A percentile compares a stretch with the other conserved stretches of the same genome.
Conservation (phyloP, 1,284 basidiomycete genomes). For the Ceratobasidium sp. region DNA sequence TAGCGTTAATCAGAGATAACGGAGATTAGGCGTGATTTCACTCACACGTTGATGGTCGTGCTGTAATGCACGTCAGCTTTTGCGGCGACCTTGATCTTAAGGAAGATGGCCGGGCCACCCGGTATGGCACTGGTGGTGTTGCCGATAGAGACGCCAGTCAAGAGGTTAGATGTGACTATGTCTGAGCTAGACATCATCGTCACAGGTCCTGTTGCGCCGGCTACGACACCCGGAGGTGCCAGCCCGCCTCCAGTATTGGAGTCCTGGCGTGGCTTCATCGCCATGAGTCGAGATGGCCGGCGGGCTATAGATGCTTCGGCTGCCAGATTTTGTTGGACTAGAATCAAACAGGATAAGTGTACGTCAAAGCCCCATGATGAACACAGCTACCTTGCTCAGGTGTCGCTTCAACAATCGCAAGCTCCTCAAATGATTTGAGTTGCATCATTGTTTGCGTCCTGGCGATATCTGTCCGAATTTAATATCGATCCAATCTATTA, state of each 20-base stretch:
- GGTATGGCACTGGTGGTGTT: conserved; percentile 56
- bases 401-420: conserved; percentile 80
- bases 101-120: conserved; percentile 74
- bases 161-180: conserved; percentile 55
- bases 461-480: conserved; percentile 77
- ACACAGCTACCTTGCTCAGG: conserved; percentile 69
- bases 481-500: neutral
- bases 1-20: conserved; percentile 23
- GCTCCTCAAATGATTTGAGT: conserved; percentile 85
- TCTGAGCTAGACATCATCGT: conserved; percentile 50
- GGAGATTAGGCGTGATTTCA: conserved; percentile 40
- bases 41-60: conserved; percentile 88
- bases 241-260: conserved; percentile 47
- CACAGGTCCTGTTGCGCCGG: conserved; percentile 48
- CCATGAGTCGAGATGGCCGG: conserved; percentile 72
- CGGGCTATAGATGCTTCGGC: conserved; percentile 79
- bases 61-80: conserved; percentile 82
- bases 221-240: conserved; percentile 47
- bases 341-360: neutral
- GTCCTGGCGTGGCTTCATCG: conserved; percentile 56
- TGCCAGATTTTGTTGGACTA: conserved; percentile 84
- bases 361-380: neutral
- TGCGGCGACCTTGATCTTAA: conserved; percentile 79
- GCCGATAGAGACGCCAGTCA: conserved; percentile 62
- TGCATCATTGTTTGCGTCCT: conserved; percentile 83